phyloP scores from a whole-genome alignment of 768 basidiomycete genomes.

The Dictyophora rubrovolvata region DNA sequence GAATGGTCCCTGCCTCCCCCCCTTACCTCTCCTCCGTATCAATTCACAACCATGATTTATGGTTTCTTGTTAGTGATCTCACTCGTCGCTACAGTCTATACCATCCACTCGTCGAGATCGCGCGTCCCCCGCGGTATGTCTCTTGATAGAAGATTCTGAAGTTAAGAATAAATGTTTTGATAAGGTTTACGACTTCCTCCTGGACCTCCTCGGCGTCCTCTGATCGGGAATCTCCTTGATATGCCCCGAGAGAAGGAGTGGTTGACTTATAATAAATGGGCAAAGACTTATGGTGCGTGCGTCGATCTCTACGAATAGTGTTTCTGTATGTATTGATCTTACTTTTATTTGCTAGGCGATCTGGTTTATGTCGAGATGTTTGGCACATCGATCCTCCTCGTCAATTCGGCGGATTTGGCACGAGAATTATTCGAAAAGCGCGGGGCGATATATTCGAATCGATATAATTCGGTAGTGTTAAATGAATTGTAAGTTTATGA shows the following conservation, averaged over 20 bases:
- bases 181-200: slow-evolving; percentile 17
- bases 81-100: not conserved
- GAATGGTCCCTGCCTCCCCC: too few species aligned
- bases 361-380: slow-evolving; percentile 18
- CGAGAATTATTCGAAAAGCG: slow-evolving; percentile 20
- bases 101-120: not conserved
- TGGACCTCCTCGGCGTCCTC: slow-evolving; percentile 17
- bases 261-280: slow-evolving; percentile 16
- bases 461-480: slow-evolving; percentile 5
- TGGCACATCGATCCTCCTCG: slow-evolving; percentile 32
- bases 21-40: too few species aligned
- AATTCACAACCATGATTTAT: not conserved
- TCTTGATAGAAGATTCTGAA: not conserved
- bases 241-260: slow-evolving; percentile 15
- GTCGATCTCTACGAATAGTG: not conserved
- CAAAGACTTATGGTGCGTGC: slow-evolving; percentile 14
- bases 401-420: slow-evolving; percentile 19
- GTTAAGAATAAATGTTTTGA: not conserved
- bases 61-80: not conserved
- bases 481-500: not conserved
- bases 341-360: slow-evolving; percentile 10
- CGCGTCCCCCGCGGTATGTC: not conserved
- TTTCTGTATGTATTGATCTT: not conserved
- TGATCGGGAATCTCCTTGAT: slow-evolving; percentile 20
- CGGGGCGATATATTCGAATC: slow-evolving; percentile 20